These are phyloP conservation scores for Cercospora brassicicola DNA, from an alignment of 2,329 filamentous ascomycete species.

Conservation along the genomic window DNA sequence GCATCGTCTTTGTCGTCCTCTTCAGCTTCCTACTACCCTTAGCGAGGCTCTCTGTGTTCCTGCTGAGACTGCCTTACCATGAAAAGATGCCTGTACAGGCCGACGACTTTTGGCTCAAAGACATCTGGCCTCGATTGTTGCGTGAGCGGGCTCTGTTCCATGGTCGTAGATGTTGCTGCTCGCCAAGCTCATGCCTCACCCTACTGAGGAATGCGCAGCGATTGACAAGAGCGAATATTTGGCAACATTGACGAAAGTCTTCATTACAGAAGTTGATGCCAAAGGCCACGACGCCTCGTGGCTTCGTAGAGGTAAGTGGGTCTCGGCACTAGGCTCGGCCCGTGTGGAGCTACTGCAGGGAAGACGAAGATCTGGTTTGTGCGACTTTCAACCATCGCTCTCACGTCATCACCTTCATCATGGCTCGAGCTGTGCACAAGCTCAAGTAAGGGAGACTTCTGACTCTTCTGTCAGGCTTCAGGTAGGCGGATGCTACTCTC, in stretches of 20 bases:
- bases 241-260: background rate
- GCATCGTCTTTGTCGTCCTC: slow-evolving; percentile 74
- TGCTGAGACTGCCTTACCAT: slow-evolving; percentile 43
- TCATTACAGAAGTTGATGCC: background rate
- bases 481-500: slow-evolving; percentile 1
- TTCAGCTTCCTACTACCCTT: slow-evolving; percentile 55
- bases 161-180: background rate
- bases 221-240: no score
- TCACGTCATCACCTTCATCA: slow-evolving; percentile 9
- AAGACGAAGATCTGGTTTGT: slow-evolving; percentile 4
- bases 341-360: slow-evolving; percentile 3
- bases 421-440: background rate
- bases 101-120: slow-evolving; percentile 91
- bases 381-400: slow-evolving; percentile 5
- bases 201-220: background rate
- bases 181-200: background rate
- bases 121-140: slow-evolving; percentile 86
- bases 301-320: background rate
- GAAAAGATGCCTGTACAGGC: slow-evolving; percentile 84
- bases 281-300: slow-evolving; percentile 6
- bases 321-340: slow-evolving; percentile 3
- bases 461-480: background rate
- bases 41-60: background rate
- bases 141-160: slow-evolving; percentile 64
- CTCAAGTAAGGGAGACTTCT: background rate